Base-by-base conservation (phyloP, 2,329 filamentous ascomycete species). In the Cladosporium sp. region DNA sequence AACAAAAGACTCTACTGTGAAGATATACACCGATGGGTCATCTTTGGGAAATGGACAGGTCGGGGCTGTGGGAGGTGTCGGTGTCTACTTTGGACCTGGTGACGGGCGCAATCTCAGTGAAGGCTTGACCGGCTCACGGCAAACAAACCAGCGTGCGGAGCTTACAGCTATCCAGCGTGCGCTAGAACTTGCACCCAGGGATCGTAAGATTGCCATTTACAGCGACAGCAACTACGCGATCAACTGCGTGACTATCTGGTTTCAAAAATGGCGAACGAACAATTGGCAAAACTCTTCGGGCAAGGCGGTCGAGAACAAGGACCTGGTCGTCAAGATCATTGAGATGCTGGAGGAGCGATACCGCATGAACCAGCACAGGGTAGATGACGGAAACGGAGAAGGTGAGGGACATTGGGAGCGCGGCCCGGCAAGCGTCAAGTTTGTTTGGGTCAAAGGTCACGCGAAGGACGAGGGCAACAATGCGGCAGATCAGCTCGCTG, bases 71-170 rank as follows among this genome's bases (percentile, higher is more conserved):
- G 81, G 77, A 15, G 82, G 82, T 8, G 76, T 84, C 2, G 82
- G 82, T 7, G 80, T 85, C 22, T 85, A 78, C 65, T 85, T 85
- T 65, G 82, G 82, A 5, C 77, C 78, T 4, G 70, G 71, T 15
- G 79, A 68, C 45, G 55, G 51, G 35, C 62, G 64, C 30, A 86
- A 86, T 61, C 70, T 95, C 19, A 88, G 87, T 11, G 90, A 94
- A 68, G 82, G 83, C 3, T 78, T 96, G 2, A 70, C 76, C 45
- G 89, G 89, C 43, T 74, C 78, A 13, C 75, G 77, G 8, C 93
- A 97, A 69, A 97, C 93, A 1, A 98, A 98, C 66, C 89, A 97
- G 67, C 86, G 93, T 3, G 93, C 92, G n/a, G 93, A 98, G 71
- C 75, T 98, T 52, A 91, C 87, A 19, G 93, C 90, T 7, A 85